Base-by-base conservation (phyloP, 768 basidiomycete species). In the Suillus discolor region DNA sequence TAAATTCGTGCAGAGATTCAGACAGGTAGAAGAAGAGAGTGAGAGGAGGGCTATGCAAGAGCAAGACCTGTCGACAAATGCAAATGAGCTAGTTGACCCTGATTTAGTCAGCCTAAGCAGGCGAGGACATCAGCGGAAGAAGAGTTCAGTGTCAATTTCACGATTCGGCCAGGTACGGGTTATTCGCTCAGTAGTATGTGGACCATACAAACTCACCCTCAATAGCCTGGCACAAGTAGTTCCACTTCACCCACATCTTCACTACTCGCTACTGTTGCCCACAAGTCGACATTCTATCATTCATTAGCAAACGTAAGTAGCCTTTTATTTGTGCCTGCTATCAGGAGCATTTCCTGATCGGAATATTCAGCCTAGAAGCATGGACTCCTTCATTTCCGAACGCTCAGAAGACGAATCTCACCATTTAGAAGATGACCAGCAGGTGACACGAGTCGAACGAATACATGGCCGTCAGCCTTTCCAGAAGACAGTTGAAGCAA, bases 121-220 rank as follows among this genome's bases (percentile, higher is more conserved):
- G n/a, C 82, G 79, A 6, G 25, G 25, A 60, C 74, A 75, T 47
- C 77, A 79, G 53, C 79, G 82, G 65, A 76, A 82, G 57, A 83
- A 83, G 20, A 87, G 84, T 62, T 28, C 59, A 20, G 80, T 89
- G 44, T 88, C 87, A 1, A 80, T 89, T 51, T 85, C 86, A 62
- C 80, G 85, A 20, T 86, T 88, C 68, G 88, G 89, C 34, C 83
- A 87, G 82, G 87, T 88, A 57, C 65, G 79, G 23, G 61, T 49
- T 57, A 57, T 63, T 28, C 62, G 66, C 54, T 63, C 45, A 2
- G 36, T 31, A 41, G 34, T 61, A 64, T 9, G 34, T 23, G 31
- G 54, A 16, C 42, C 25, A 61, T 45, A 5, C 36, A 11, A 65
- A 68, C 63, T 60, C 28, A 42, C 18, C 18, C 18, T 13, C 41